Base-by-base conservation (phyloP, 306 rosid species). In the Quercus agrifolia region DNA sequence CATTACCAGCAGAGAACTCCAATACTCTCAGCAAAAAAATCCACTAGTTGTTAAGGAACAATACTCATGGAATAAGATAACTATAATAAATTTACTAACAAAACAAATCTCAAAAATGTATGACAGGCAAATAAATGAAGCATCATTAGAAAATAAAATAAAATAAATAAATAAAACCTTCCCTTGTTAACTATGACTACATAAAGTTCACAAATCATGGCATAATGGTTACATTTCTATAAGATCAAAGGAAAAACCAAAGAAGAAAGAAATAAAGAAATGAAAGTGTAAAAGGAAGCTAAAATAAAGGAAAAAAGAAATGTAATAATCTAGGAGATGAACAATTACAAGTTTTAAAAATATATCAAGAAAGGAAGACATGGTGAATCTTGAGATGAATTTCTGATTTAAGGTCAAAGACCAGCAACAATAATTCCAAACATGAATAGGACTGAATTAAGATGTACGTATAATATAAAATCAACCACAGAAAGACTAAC, bases 21-120 rank as follows among this genome's bases (percentile, higher is more conserved):
- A 85, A 61, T 67, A 77, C 38, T 51, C 83, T 84, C 83, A 83
- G 75, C 71, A 12, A 55, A 84, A 85, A 83, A 55, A 77, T 82
- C 90, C 84, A 83, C 17, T 73, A 75, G 74, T 23, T 54, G 90
- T 89, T 86, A 90, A 85, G 96, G 95, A 85, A 74, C 73, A 83
- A 62, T 71, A 74, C 78, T 64, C 62, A 58, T 31, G 54, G 56
- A 59, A 38, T 69, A 58, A 30, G 14, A 49, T 21, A 71, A 68
- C 51, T 38, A 49, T 59, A 27, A 74, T 49, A 67, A n/a, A 57
- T 49, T 61, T 12, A 27, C 13, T 18, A 28, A 7, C 20, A 56
- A 25, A 58, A 55, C 2, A 30, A 78, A 41, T 46, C 66, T 30
- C 73, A 58, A 70, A 52, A 49, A 69, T 58, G 9, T 62, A 33